Conservation (phyloP, 495 filamentous ascomycete species). For the Neurospora cerealis region DNA sequence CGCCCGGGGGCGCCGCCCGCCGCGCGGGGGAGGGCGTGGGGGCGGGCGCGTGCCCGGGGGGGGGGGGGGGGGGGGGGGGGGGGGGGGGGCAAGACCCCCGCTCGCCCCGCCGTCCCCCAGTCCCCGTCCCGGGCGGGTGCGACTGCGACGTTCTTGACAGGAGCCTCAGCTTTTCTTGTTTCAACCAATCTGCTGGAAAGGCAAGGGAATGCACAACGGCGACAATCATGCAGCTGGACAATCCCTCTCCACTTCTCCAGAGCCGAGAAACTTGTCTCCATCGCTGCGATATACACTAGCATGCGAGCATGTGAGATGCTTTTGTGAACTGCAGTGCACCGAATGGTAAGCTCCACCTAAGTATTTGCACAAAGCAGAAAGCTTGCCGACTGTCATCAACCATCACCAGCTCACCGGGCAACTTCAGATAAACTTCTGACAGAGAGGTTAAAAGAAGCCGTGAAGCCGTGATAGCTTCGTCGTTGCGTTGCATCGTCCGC, state of each 20-base stretch:
- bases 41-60: no score
- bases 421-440: neutral
- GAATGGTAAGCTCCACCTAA: neutral
- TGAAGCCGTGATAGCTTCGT: neutral
- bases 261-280: neutral
- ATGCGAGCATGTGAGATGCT: neutral
- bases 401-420: neutral
- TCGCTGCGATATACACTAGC: neutral
- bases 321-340: neutral
- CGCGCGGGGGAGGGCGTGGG: no score
- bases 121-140: neutral
- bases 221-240: neutral
- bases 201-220: neutral
- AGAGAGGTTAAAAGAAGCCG: neutral
- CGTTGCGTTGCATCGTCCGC: neutral
- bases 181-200: neutral
- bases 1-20: no score
- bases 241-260: neutral
- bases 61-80: no score
- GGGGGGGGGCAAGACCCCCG: neutral
- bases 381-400: neutral
- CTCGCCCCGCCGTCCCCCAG: neutral
- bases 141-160: neutral
- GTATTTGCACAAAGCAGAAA: neutral
- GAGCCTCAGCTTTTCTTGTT: neutral